Evolutionary conservation across 2,329 filamentous ascomycete genomes (phyloP), one percentile per base, ranked within the genome.

Genomic region (Aspergillus sp.): DNA sequence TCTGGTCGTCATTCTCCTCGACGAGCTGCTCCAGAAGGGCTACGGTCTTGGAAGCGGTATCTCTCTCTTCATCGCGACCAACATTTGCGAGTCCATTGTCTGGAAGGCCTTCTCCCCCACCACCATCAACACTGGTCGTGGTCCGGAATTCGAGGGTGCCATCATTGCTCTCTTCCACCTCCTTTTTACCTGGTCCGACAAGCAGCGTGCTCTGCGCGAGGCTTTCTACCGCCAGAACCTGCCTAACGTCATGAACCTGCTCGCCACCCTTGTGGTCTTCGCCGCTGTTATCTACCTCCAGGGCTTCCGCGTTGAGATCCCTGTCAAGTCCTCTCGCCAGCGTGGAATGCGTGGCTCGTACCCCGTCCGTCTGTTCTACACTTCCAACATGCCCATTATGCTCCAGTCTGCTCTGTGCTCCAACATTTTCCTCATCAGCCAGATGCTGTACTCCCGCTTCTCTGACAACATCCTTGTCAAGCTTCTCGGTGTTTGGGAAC

Each of bases 351-450:
- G 95, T 72, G 96, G 93, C 73, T 96, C 93, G 41, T 99, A 98
- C 86, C 95, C 95, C 71, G 87, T 99, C 77, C 93, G 96, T 73
- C 90, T 99, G 60, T 99, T 99, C 87, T 99, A 99, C 83, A 99
- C 95, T 75, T 97, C 93, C 77, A 99, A 99, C 89, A 99, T 99
- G 96, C 95, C 95, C 75, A 99, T 99, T 81, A 99, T 99, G 95
- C 86, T 99, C 77, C 96, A 99, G 83, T 98, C 93, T 48, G 95
- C 95, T 68, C 87, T 99, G 68, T 96, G 91, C 67, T 97, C 93
- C 84, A 99, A 99, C 85, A 87, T 99, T 80, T 99, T 99, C 88
- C 83, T 99, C 65, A 92, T 99, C 82, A 95, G 90, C 76, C 95
- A 99, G 84, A 98, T 98, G 93, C 87, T 99, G 67, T 98, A 96